These are phyloP conservation scores for Tylopilus felleus DNA, from an alignment of 768 basidiomycete species.

Conservation along the genomic window DNA sequence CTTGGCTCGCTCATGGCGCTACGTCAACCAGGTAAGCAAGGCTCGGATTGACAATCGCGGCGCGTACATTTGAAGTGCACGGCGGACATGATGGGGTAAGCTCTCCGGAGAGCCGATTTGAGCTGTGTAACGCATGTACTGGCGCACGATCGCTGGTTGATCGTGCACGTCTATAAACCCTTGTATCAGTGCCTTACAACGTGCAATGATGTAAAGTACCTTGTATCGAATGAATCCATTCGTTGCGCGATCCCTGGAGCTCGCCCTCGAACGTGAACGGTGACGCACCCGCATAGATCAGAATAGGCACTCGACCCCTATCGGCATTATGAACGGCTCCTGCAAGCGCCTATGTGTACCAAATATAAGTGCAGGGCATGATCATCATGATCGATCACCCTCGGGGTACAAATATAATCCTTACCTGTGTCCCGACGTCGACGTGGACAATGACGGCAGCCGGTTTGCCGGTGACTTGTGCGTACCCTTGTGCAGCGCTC, in stretches of 20 bases:
- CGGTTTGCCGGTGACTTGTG: conserved; percentile 60
- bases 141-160: conserved; percentile 65
- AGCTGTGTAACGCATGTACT: conserved; percentile 68
- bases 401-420: neutral
- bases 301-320: conserved; percentile 53
- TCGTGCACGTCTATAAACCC: conserved; percentile 57
- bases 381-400: neutral
- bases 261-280: conserved; percentile 57
- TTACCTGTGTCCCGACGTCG: conserved; percentile 64
- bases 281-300: conserved; percentile 72
- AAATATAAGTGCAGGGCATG: neutral
- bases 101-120: conserved; percentile 57
- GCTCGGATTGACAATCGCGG: neutral
- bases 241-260: conserved; percentile 61
- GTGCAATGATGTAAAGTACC: conserved; percentile 33
- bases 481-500: conserved; percentile 69
- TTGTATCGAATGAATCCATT: conserved; percentile 74
- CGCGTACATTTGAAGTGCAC: conserved; percentile 62
- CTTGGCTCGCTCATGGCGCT: conserved; percentile 70
- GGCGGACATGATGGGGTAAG: conserved; percentile 47
- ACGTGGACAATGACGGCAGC: conserved; percentile 76
- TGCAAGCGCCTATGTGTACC: conserved; percentile 48
- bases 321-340: conserved; percentile 74
- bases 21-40: neutral
- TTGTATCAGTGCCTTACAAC: neutral